These are phyloP conservation scores for Rhazya stricta DNA, from an alignment of 257 asterid species.

Conservation along the genomic window DNA sequence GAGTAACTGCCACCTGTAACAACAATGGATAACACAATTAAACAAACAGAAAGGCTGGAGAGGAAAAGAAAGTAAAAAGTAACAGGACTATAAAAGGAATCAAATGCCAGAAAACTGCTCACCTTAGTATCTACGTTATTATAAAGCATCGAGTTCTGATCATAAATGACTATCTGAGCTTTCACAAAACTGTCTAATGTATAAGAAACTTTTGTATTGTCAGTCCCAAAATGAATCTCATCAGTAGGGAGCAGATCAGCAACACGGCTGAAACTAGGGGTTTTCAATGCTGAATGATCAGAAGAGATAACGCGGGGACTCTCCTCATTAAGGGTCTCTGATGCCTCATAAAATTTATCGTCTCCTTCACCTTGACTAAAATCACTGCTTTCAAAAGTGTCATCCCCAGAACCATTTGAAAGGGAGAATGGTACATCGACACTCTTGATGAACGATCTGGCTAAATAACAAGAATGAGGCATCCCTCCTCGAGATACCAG, in stretches of 20 bases:
- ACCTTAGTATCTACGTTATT: conserved; percentile 70
- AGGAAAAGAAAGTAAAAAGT: not conserved
- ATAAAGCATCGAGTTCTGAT: conserved; percentile 68
- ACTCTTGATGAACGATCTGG: conserved; percentile 78
- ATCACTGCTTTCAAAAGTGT: conserved; percentile 30
- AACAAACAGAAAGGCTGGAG: not conserved
- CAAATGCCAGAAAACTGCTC: conserved; percentile 22
- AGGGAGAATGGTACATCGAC: conserved; percentile 50
- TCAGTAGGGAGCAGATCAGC: conserved; percentile 67
- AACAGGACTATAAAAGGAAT: conserved; percentile 10
- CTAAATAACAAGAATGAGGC: conserved; percentile 53
- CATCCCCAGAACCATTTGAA: conserved; percentile 32
- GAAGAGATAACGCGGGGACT: conserved; percentile 41
- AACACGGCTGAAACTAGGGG: conserved; percentile 69
- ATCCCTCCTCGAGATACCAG: conserved; percentile 46
- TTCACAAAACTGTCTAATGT: conserved; percentile 82
- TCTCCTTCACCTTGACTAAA: conserved; percentile 64
- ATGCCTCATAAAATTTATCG: conserved; percentile 85
- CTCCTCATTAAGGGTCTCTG: conserved; percentile 74
- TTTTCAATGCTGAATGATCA: conserved; percentile 36
- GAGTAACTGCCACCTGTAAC: conserved; percentile 78
- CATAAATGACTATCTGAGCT: conserved; percentile 76
- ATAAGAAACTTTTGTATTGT: conserved; percentile 40
- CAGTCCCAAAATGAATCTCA: conserved; percentile 39
- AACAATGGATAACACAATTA: not conserved